These are phyloP conservation scores for Colletotrichum sp. DNA, from an alignment of 2,329 filamentous ascomycete genomes.

Conservation along the genomic window DNA sequence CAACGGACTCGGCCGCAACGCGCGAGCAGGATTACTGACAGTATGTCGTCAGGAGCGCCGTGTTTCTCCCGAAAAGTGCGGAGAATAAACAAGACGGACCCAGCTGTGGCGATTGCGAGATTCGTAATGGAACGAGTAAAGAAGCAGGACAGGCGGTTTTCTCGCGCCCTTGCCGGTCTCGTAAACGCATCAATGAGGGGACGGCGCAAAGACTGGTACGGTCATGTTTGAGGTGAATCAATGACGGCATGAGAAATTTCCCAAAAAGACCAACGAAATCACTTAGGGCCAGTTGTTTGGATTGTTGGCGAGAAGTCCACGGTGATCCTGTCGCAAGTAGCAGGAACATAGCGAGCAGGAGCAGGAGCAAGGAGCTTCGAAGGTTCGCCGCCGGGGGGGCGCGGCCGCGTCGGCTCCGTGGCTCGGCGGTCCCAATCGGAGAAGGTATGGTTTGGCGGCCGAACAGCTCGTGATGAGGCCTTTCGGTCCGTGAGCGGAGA, in stretches of 20 bases:
- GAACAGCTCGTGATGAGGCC: neutral
- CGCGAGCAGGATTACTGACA: neutral
- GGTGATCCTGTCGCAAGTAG: neutral
- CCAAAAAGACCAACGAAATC: neutral
- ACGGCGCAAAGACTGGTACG: neutral
- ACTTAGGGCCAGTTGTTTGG: neutral
- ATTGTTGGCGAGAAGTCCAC: neutral
- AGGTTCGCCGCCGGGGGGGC: neutral
- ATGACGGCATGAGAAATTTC: neutral
- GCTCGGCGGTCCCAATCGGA: neutral
- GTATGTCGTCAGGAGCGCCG: neutral
- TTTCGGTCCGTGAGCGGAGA: neutral
- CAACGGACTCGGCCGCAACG: neutral
- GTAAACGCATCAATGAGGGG: slow-evolving; percentile 3
- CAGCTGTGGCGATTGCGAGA: neutral
- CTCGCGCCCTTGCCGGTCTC: neutral
- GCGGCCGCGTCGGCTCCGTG: slow-evolving; percentile 16
- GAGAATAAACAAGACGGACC: neutral
- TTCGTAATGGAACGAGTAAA: slow-evolving; percentile 5
- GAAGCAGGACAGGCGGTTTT: neutral
- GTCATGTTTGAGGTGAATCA: neutral
- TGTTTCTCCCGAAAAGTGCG: neutral
- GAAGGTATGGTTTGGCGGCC: neutral
- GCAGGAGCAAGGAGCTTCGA: neutral
- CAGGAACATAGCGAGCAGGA: neutral